A percentile compares a stretch with the other conserved stretches of the same genome.
Conservation (phyloP, 192 early-diverging fungal genomes). For the Gigaspora rosea region DNA sequence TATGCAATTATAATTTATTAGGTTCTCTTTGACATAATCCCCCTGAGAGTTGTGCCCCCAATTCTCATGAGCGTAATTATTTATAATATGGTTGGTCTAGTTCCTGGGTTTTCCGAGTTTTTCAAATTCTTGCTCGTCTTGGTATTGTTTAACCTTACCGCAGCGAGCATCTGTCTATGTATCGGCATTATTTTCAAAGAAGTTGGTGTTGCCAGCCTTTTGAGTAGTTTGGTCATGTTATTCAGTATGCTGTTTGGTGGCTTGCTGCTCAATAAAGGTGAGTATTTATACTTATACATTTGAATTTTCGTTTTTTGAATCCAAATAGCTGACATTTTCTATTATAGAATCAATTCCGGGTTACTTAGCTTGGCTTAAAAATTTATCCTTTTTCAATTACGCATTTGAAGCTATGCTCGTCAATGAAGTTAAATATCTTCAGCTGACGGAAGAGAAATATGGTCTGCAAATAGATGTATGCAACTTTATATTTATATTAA, state of each 20-base stretch:
- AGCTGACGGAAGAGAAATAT: slow-evolving; percentile 76
- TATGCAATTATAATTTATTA: slow-evolving; percentile 5
- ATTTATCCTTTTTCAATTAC: slow-evolving; percentile 85
- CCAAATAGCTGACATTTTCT: slow-evolving; percentile 5
- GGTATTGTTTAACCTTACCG: slow-evolving; percentile 76
- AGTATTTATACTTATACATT: slow-evolving; percentile 15
- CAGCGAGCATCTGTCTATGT: slow-evolving; percentile 70
- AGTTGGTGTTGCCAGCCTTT: slow-evolving; percentile 68
- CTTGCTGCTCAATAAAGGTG: slow-evolving; percentile 82
- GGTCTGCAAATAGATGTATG: slow-evolving; percentile 78
- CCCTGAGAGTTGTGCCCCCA: slow-evolving; percentile 77
- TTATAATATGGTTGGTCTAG: slow-evolving; percentile 82
- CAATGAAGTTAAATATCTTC: slow-evolving; percentile 84
- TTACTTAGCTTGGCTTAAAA: slow-evolving; percentile 63
- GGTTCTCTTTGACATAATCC: slow-evolving; percentile 74
- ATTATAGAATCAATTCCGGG: slow-evolving; percentile 70
- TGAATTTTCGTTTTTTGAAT: slow-evolving; percentile 11
- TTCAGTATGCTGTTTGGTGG: slow-evolving; percentile 92
- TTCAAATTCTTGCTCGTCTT: slow-evolving; percentile 74
- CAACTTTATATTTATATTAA: slow-evolving; percentile 4
- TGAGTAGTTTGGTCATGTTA: slow-evolving; percentile 75
- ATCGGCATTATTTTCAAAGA: slow-evolving; percentile 71
- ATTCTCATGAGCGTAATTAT: slow-evolving; percentile 75
- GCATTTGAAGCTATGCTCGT: slow-evolving; percentile 89
- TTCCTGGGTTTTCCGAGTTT: slow-evolving; percentile 56